Evolutionary conservation across 2,329 filamentous ascomycete genomes (phyloP).

Genomic region (Neurospora sp.): DNA sequence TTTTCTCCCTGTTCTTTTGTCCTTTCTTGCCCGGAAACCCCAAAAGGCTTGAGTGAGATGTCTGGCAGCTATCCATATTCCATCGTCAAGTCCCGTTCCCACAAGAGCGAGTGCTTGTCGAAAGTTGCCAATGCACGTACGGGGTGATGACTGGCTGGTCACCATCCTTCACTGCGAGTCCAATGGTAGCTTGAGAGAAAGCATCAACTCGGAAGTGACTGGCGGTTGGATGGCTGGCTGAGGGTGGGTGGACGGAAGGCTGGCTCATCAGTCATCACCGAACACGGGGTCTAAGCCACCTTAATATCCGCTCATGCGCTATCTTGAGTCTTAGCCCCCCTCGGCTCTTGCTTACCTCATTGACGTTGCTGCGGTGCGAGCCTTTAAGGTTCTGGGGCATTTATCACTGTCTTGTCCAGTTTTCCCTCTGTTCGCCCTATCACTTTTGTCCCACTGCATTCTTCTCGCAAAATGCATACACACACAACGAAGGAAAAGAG

Average conservation of each 20-base stretch:
- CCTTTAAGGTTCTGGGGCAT: background rate
- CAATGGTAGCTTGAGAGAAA: background rate
- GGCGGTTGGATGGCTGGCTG: background rate
- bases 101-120: background rate
- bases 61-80: background rate
- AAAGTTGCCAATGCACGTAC: background rate
- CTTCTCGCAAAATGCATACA: constrained; percentile 3
- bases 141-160: background rate
- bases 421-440: background rate
- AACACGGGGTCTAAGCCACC: background rate
- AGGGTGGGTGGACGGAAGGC: background rate
- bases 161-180: background rate
- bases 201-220: background rate
- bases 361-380: background rate
- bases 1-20: background rate
- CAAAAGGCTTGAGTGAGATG: background rate
- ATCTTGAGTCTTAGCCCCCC: background rate
- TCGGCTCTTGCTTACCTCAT: background rate
- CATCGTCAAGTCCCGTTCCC: background rate
- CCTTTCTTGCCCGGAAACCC: background rate
- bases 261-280: background rate
- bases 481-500: background rate
- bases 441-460: background rate
- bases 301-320: background rate
- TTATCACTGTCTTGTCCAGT: background rate